Evolutionary conservation across 2,329 filamentous ascomycete species (phyloP), one percentile per base, ranked within the genome.

Genomic region (Didymella lethalis): DNA sequence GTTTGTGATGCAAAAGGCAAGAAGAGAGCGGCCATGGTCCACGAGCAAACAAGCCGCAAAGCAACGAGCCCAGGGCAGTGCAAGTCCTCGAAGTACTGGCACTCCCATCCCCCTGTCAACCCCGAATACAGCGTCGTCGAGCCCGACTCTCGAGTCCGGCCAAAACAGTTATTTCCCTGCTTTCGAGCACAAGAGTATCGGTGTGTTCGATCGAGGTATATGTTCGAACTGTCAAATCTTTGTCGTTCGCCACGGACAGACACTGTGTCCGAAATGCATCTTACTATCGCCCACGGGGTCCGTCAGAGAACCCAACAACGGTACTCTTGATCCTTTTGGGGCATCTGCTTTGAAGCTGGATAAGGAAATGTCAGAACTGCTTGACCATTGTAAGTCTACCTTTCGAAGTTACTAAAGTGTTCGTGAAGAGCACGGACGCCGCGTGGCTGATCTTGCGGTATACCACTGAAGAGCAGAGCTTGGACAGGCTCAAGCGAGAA

Each of bases 1-100:
- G 41, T 77, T 77, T 64, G 75, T 78, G 20, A 77, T 78, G 75
- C 74, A 76, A 64, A 76, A 73, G 49, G 75, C 74, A 26, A 67
- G 75, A 26, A 73, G 70, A 57, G 74, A 77, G 58, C 67, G 70
- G 25, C 74, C 74, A 54, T 78, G 75, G 75, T 78, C 75, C 2
- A 77, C 75, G 36, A 77, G 75, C 69, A 77, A 76, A 64, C 66
- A 75, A 62, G 66, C 69, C 36, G 64, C 68, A 38, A 77, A 75
- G 59, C 69, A 73, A 57, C 66, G 69, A 43, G 72, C 64, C 64
- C 12, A 69, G 68, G 57, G 60, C 59, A 50, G 43, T 43, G 56
- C 66, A 47, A 76, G 74, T 56, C 72, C 72, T 26, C 62, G 54
- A 51, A 72, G 70, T 61, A 54, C 66, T 32, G 65, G 66, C 53